Evolutionary conservation across 1,284 basidiomycete genomes (phyloP).

Genomic region (Inonotus hispidus): DNA sequence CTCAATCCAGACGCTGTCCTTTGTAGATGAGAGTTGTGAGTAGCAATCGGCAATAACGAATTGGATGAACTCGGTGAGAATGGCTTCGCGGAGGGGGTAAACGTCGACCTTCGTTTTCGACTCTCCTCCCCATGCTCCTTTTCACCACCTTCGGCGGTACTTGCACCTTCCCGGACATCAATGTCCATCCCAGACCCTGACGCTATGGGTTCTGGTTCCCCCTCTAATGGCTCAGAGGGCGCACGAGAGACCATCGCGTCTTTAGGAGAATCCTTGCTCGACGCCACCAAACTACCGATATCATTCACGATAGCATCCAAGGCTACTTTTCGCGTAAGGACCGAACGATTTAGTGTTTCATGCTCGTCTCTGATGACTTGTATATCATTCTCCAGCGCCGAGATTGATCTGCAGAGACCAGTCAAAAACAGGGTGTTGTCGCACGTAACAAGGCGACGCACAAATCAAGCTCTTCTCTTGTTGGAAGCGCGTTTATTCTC

Average conservation of each 20-base stretch:
- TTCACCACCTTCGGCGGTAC: conserved; percentile 34
- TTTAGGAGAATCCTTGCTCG: conserved; percentile 48
- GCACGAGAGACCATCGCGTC: conserved; percentile 15
- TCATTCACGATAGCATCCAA: conserved; percentile 61
- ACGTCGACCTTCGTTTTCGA: conserved; percentile 24
- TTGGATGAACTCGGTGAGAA: conserved; percentile 27
- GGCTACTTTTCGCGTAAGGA: conserved; percentile 61
- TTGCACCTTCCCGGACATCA: conserved; percentile 21
- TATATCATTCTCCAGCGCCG: conserved; percentile 70
- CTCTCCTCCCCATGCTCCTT: conserved; percentile 32
- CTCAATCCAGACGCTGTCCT: conserved; percentile 6
- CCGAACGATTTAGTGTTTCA: conserved; percentile 59
- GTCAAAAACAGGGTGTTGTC: not conserved
- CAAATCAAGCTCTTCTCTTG: conserved; percentile 67
- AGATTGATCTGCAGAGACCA: conserved; percentile 48
- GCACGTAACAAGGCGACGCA: conserved; percentile 31
- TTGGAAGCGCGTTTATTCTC: conserved; percentile 73
- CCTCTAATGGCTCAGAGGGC: conserved; percentile 33
- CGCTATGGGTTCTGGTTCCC: conserved; percentile 27
- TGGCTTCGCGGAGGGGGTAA: conserved; percentile 32
- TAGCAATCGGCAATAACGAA: conserved; percentile 14
- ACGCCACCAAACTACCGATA: conserved; percentile 51
- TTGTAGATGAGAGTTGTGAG: conserved; percentile 8
- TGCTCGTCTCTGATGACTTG: conserved; percentile 66
- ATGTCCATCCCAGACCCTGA: conserved; percentile 19